A percentile compares a stretch with the other conserved stretches of the same genome.
Evolutionary conservation across 805 yeast genomes (phyloP).

Genomic region (Metschnikowia lachancei): DNA sequence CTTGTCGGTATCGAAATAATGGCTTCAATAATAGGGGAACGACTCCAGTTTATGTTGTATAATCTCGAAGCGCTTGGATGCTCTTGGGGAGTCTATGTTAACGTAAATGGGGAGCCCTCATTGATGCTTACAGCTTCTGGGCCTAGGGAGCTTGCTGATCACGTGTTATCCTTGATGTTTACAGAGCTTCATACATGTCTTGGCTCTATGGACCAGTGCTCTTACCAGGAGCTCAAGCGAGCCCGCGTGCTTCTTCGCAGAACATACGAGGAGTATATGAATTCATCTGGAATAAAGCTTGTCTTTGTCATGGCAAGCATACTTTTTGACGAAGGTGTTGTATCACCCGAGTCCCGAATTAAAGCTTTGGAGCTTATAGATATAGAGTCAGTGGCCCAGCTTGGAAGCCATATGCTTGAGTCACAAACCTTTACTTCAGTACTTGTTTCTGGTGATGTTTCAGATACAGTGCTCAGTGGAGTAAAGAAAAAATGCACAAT

Average conservation of each 20-base stretch:
- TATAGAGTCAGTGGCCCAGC: conserved; percentile 28
- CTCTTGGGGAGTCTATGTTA: conserved; percentile 55
- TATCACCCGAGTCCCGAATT: conserved; percentile 53
- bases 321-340: conserved; percentile 54
- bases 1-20: conserved; percentile 55
- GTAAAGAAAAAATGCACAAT: conserved; percentile 7
- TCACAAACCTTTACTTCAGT: conserved; percentile 36
- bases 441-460: conserved; percentile 52
- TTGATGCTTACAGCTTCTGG: conserved; percentile 56
- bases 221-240: conserved; percentile 37
- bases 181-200: conserved; percentile 27
- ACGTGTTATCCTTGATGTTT: conserved; percentile 35
- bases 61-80: conserved; percentile 54
- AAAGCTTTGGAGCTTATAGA: conserved; percentile 54
- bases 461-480: conserved; percentile 19
- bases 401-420: conserved; percentile 27
- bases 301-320: conserved; percentile 51
- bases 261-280: conserved; percentile 44
- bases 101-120: conserved; percentile 53
- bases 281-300: conserved; percentile 45
- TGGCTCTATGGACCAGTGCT: conserved; percentile 8
- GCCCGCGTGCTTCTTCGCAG: conserved; percentile 48
- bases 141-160: conserved; percentile 37
- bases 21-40: conserved; percentile 44
- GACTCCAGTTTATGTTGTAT: conserved; percentile 45